Percentiles rank a stretch among this genome's conserved stretches.
These are phyloP conservation scores for Coelastrella sp. DNA, from an alignment of 139 green algal species.

Conservation along the genomic window DNA sequence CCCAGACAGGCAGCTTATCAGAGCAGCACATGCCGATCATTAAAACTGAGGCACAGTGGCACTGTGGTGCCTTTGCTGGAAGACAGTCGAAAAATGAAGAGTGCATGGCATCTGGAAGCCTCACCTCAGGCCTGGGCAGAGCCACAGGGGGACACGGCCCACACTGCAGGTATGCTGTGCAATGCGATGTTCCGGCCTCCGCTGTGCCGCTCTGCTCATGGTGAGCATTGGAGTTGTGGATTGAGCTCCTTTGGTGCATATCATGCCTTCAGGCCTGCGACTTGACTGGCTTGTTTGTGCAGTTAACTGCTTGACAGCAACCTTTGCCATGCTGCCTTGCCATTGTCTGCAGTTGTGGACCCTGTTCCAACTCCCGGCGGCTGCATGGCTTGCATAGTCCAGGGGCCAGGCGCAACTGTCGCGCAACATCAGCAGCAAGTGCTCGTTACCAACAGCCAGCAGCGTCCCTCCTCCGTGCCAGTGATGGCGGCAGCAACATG, in stretches of 20 bases:
- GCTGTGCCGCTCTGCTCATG: neutral
- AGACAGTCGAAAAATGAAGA: no score
- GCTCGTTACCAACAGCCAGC: neutral
- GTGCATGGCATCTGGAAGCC: no score
- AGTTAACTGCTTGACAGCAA: neutral
- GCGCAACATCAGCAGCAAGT: neutral
- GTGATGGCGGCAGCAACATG: neutral
- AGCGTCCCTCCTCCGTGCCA: neutral
- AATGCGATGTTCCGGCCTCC: neutral
- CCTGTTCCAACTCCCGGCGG: slow-evolving; percentile 6
- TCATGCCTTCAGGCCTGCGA: no score
- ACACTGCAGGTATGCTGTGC: neutral
- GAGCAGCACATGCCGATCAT: no score
- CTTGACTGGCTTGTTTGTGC: neutral
- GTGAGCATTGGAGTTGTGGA: neutral
- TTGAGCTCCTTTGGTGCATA: no score
- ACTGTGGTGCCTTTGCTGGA: neutral
- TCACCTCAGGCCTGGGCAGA: neutral
- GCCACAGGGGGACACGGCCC: neutral
- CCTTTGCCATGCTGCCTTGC: neutral
- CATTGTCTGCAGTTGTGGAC: slow-evolving; percentile 17
- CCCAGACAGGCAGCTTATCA: no score
- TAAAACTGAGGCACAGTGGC: no score
- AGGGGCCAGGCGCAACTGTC: neutral
- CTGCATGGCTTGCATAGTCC: slow-evolving; percentile 1